Evolutionary conservation across 2,329 filamentous ascomycete species (phyloP).

Genomic region (Ilyonectria mors-panacis): DNA sequence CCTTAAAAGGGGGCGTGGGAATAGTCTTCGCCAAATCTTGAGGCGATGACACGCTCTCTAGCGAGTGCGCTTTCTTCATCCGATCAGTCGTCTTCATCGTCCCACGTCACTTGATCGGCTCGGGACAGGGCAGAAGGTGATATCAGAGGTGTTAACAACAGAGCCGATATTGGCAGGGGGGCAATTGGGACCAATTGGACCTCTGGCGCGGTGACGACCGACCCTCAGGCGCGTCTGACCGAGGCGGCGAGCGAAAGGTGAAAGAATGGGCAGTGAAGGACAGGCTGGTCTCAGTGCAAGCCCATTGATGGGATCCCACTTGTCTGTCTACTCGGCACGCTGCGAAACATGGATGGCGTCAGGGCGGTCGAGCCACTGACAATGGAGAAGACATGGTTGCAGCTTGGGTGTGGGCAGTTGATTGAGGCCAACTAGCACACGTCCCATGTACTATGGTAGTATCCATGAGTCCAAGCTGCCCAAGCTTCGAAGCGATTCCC

Average conservation of each 20-base stretch:
- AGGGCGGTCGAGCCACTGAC: conserved; percentile 4
- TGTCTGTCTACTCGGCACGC: conserved; percentile 17
- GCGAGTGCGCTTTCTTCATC: conserved; percentile 1
- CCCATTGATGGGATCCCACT: neutral
- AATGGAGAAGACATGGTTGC: neutral
- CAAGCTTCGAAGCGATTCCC: neutral
- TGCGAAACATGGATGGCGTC: conserved; percentile 23
- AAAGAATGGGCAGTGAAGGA: conserved; percentile 1
- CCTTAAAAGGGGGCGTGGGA: conserved; percentile 10
- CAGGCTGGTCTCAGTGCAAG: neutral
- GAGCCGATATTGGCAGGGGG: conserved; percentile 40
- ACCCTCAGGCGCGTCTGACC: conserved; percentile 1
- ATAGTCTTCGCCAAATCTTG: conserved; percentile 12
- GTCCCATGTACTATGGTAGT: conserved; percentile 4
- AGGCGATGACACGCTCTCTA: neutral
- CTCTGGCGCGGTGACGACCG: conserved; percentile 12
- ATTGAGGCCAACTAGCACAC: conserved; percentile 12
- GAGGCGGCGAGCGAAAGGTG: neutral
- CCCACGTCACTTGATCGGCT: conserved; percentile 24
- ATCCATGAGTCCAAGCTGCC: conserved; percentile 10
- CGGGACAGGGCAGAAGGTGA: conserved; percentile 8
- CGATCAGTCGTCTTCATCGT: conserved; percentile 14
- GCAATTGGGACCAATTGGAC: conserved; percentile 25
- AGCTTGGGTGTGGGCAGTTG: conserved; percentile 11
- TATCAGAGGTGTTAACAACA: conserved; percentile 22